phyloP scores from a whole-genome alignment of 495 filamentous ascomycete genomes.

The Penicillium goetzii region DNA sequence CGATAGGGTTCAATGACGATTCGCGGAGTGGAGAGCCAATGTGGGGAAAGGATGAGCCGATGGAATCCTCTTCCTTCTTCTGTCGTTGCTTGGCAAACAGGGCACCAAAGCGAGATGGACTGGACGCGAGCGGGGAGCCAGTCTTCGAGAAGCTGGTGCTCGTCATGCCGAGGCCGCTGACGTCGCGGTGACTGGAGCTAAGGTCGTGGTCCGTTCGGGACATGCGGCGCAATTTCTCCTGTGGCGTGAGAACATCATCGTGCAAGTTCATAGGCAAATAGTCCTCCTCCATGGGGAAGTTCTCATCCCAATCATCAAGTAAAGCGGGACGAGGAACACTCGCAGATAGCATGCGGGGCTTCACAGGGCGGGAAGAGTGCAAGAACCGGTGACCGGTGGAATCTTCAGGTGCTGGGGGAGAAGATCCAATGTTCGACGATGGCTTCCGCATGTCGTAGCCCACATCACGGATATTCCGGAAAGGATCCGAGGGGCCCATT shows the following conservation, averaged over 20 bases:
- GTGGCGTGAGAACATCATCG: constrained; percentile 90
- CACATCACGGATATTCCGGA: constrained; percentile 80
- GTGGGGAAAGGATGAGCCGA: constrained; percentile 72
- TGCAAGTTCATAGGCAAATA: constrained; percentile 84
- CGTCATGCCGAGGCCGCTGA: constrained; percentile 64
- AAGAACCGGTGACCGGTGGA: constrained; percentile 66
- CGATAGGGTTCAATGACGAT: constrained; percentile 61
- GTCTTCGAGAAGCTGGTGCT: constrained; percentile 69
- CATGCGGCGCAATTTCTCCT: constrained; percentile 82
- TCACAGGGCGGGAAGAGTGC: constrained; percentile 81
- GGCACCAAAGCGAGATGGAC: constrained; percentile 84
- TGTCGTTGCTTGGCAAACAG: constrained; percentile 76
- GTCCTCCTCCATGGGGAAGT: constrained; percentile 92
- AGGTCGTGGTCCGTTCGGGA: constrained; percentile 73
- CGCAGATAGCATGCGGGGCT: constrained; percentile 70
- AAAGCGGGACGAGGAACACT: constrained; percentile 70
- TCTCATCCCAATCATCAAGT: constrained; percentile 78
- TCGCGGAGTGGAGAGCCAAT: constrained; percentile 94
- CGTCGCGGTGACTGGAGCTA: constrained; percentile 60
- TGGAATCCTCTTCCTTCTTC: constrained; percentile 72
- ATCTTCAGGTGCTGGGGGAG: constrained; percentile 61
- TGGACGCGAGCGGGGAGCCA: constrained; percentile 78
- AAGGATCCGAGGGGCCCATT: constrained; percentile 65
- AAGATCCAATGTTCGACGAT: constrained; percentile 65
- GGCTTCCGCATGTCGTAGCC: constrained; percentile 67